Evolutionary conservation across 345 rosid genomes (phyloP).

Genomic region (Eucalyptus melliodora): DNA sequence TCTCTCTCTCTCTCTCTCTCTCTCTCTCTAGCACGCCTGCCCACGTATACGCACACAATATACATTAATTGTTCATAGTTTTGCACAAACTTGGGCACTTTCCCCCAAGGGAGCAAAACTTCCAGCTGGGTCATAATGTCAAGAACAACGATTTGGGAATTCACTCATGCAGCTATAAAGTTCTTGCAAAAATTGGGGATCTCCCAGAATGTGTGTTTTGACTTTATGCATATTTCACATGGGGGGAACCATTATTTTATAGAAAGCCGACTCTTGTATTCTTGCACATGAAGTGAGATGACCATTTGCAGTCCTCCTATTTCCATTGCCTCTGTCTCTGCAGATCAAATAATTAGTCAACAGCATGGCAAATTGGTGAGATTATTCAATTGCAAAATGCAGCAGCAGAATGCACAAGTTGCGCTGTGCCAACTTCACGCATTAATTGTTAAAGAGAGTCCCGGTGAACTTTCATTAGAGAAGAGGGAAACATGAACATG

Average conservation of each 20-base stretch:
- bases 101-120: background rate
- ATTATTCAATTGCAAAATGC: background rate
- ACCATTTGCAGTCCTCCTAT: background rate
- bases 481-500: background rate
- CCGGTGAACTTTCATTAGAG: background rate
- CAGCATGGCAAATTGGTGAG: background rate
- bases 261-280: background rate
- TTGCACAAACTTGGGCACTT: background rate
- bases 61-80: background rate
- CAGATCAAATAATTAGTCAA: background rate
- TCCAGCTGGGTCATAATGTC: background rate
- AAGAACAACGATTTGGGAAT: background rate
- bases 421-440: background rate
- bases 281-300: background rate
- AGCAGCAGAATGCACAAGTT: background rate
- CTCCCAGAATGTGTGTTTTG: background rate
- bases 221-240: background rate
- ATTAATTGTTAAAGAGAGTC: background rate
- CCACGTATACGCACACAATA: background rate
- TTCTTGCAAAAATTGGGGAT: background rate
- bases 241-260: background rate
- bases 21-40: background rate
- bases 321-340: background rate
- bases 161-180: background rate
- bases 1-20: background rate